phyloP scores from a whole-genome alignment of 139 green algal species.

The Ostreobium quekettii region DNA sequence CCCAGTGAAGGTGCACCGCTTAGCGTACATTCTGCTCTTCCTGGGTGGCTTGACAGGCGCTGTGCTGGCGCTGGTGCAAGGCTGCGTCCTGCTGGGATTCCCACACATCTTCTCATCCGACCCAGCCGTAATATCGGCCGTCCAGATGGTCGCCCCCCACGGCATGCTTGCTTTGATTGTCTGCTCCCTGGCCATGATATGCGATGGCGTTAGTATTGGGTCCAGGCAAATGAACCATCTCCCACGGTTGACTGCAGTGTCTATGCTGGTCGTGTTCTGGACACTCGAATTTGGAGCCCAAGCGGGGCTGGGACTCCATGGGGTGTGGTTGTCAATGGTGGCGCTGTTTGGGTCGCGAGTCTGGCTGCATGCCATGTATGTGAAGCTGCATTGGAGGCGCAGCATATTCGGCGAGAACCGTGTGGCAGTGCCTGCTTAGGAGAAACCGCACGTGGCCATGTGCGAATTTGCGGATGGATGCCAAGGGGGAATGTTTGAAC shows the following conservation, averaged over 20 bases:
- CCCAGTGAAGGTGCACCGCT: neutral
- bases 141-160: conserved; percentile 1
- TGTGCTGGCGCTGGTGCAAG: neutral
- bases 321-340: no score
- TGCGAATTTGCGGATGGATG: no score
- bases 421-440: no score
- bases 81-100: neutral
- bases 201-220: conserved; percentile 12
- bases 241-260: neutral
- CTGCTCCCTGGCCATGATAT: neutral
- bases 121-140: neutral
- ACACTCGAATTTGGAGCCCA: no score
- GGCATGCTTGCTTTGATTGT: neutral
- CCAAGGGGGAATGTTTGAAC: no score
- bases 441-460: no score
- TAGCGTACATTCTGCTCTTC: neutral
- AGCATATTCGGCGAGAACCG: no score
- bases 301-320: no score
- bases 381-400: no score
- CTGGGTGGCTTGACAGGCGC: neutral
- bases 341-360: no score
- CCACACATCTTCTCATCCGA: conserved; percentile 13
- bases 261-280: neutral
- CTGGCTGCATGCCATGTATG: no score
- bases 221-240: conserved; percentile 8